These are phyloP conservation scores for Kondoa malvinella DNA, from an alignment of 768 basidiomycete genomes.

Conservation along the genomic window DNA sequence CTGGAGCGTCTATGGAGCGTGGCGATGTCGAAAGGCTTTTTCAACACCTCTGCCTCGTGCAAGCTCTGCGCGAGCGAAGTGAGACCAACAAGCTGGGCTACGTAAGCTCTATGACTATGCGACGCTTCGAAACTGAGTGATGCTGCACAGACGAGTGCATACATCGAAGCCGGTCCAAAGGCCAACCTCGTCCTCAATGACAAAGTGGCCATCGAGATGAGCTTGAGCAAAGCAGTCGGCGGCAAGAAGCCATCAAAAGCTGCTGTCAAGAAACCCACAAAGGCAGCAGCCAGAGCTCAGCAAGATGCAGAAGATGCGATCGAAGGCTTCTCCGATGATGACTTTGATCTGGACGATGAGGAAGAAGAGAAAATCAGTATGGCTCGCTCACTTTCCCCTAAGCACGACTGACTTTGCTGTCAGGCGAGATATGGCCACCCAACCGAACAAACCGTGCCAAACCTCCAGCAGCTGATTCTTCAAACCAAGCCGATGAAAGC, in stretches of 20 bases:
- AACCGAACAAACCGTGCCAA: neutral
- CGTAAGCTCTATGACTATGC: constrained; percentile 32
- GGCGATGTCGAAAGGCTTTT: constrained; percentile 52
- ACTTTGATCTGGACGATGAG: neutral
- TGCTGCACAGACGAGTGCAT: constrained; percentile 19
- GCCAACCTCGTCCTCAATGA: constrained; percentile 8
- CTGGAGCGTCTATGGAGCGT: constrained; percentile 38
- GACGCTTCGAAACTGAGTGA: too few relatives aligned
- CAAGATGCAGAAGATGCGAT: neutral
- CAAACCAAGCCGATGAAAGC: neutral
- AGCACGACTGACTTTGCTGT: too few relatives aligned
- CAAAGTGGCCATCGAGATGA: constrained; percentile 11
- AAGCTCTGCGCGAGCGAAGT: constrained; percentile 41
- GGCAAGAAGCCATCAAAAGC: constrained; percentile 4
- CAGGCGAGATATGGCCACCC: neutral
- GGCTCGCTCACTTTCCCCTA: too few relatives aligned
- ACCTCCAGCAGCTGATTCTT: neutral
- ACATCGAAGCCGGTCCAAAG: constrained; percentile 26
- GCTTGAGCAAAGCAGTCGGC: neutral
- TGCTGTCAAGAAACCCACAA: neutral
- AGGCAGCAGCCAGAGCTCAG: neutral
- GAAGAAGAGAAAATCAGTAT: neutral
- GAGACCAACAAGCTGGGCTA: constrained; percentile 35
- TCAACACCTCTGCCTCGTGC: constrained; percentile 40
- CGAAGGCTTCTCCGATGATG: neutral